phyloP scores from a whole-genome alignment of 345 rosid species.

The Cochlearia excelsa region DNA sequence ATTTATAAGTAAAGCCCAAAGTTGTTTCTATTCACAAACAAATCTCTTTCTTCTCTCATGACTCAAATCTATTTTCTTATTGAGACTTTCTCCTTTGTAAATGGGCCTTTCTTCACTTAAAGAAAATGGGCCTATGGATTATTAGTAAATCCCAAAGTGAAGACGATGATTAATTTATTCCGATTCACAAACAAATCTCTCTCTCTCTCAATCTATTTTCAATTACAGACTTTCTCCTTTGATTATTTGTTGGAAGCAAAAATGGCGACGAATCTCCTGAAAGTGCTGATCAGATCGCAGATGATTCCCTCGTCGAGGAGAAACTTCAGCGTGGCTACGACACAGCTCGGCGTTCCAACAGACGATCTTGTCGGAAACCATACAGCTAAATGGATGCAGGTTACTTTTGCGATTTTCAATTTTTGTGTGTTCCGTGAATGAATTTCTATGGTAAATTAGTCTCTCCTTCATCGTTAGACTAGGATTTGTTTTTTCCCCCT shows the following conservation, averaged over 20 bases:
- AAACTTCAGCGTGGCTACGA: constrained; percentile 40
- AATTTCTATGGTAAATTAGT: background rate
- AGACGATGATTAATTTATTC: background rate
- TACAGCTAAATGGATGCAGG: constrained; percentile 99
- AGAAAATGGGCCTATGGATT: background rate
- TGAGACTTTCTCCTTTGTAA: background rate
- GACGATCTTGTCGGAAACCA: constrained; percentile 46
- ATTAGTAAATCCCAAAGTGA: constrained; percentile 15
- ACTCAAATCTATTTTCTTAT: too few relatives aligned
- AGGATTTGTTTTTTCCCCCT: background rate
- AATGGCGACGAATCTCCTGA: constrained; percentile 63
- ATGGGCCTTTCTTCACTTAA: background rate
- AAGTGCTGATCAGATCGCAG: constrained; percentile 47
- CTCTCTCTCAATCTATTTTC: background rate
- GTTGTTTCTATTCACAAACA: too few relatives aligned
- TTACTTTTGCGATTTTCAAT: constrained; percentile 7
- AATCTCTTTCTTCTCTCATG: too few relatives aligned
- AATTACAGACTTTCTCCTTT: background rate
- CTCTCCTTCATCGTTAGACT: too few relatives aligned
- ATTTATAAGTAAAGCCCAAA: too few relatives aligned
- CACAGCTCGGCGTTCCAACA: constrained; percentile 35
- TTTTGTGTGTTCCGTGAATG: background rate
- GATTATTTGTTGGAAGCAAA: constrained; percentile 5
- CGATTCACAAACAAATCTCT: background rate
- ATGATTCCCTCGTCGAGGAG: constrained; percentile 44